Percentiles rank a stretch among this genome's conserved stretches.
Conservation (phyloP, 192 early-diverging fungal species). For the Podila verticillata region DNA sequence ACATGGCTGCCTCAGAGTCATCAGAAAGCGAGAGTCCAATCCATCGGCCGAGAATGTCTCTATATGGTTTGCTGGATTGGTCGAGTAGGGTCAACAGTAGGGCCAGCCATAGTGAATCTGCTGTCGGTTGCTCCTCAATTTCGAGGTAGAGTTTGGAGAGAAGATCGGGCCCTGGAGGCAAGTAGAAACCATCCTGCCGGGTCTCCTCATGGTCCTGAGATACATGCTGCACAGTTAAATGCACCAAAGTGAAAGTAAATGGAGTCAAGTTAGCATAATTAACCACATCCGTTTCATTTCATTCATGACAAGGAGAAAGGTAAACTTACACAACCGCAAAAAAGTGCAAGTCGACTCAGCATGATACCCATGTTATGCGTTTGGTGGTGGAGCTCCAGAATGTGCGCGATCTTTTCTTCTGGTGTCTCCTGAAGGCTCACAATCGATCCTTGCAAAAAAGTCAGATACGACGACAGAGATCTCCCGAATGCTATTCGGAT, state of each 20-base stretch:
- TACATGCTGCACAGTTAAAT: conserved; percentile 8
- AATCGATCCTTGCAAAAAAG: conserved; percentile 44
- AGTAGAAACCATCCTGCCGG: conserved; percentile 27
- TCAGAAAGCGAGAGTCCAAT: conserved; percentile 36
- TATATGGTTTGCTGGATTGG: conserved; percentile 52
- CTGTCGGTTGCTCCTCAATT: conserved; percentile 20
- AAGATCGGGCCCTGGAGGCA: conserved; percentile 50
- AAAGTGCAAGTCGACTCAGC: conserved; percentile 20
- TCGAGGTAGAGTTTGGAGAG: conserved; percentile 42
- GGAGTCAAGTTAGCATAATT: background rate
- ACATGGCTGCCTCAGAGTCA: background rate
- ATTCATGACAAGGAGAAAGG: no score
- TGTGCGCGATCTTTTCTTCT: background rate
- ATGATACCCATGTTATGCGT: conserved; percentile 27
- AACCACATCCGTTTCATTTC: no score
- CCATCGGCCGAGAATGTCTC: conserved; percentile 54
- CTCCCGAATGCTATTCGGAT: conserved; percentile 51
- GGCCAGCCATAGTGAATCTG: conserved; percentile 29
- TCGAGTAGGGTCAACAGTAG: conserved; percentile 35
- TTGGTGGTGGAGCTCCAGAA: conserved; percentile 43
- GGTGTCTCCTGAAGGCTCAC: conserved; percentile 26
- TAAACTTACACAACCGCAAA: conserved; percentile 39
- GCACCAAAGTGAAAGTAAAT: no score
- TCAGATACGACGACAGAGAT: conserved; percentile 39
- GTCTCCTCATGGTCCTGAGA: background rate